Evolutionary conservation across 2,329 filamentous ascomycete species (phyloP).

Genomic region (Monosporascus sp.): DNA sequence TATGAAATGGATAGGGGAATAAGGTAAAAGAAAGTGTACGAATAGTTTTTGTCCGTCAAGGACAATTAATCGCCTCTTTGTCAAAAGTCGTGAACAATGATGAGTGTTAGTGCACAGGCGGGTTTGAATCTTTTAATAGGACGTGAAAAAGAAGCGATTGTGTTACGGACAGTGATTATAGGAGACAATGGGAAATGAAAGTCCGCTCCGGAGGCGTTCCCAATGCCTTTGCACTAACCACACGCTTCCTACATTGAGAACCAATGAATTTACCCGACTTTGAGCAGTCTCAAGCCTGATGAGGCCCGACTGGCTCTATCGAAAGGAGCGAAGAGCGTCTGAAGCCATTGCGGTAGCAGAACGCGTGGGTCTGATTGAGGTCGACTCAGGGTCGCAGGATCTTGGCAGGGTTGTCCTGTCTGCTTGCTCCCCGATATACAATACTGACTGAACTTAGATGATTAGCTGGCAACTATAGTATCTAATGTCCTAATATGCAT

Average conservation of each 20-base stretch:
- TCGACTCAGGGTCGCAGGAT: neutral
- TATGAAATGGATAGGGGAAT: slow-evolving; percentile 13
- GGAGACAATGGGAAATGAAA: slow-evolving; percentile 6
- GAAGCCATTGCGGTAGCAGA: slow-evolving; percentile 11
- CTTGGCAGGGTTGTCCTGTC: neutral
- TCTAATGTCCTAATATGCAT: no score
- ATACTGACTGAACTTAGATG: neutral
- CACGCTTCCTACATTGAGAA: slow-evolving; percentile 10
- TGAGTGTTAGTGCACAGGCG: slow-evolving; percentile 9
- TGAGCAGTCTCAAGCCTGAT: slow-evolving; percentile 19
- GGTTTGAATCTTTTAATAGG: slow-evolving; percentile 16
- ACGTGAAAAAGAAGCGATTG: slow-evolving; percentile 4
- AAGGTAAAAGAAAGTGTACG: slow-evolving; percentile 15
- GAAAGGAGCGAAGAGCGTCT: slow-evolving; percentile 5
- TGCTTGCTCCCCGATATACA: neutral
- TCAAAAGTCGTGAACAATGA: slow-evolving; percentile 16
- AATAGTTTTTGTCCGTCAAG: slow-evolving; percentile 19
- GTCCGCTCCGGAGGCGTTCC: slow-evolving; percentile 5
- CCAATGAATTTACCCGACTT: slow-evolving; percentile 21
- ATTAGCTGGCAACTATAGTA: neutral
- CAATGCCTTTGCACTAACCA: slow-evolving; percentile 20
- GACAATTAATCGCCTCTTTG: slow-evolving; percentile 14
- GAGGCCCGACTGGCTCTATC: slow-evolving; percentile 13
- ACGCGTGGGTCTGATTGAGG: slow-evolving; percentile 7
- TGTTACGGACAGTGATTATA: slow-evolving; percentile 8